Percentiles rank a stretch among this genome's conserved stretches.
These are phyloP conservation scores for Fusarium neocosmosporiellum DNA, from an alignment of 2,329 filamentous ascomycete genomes.

Conservation along the genomic window DNA sequence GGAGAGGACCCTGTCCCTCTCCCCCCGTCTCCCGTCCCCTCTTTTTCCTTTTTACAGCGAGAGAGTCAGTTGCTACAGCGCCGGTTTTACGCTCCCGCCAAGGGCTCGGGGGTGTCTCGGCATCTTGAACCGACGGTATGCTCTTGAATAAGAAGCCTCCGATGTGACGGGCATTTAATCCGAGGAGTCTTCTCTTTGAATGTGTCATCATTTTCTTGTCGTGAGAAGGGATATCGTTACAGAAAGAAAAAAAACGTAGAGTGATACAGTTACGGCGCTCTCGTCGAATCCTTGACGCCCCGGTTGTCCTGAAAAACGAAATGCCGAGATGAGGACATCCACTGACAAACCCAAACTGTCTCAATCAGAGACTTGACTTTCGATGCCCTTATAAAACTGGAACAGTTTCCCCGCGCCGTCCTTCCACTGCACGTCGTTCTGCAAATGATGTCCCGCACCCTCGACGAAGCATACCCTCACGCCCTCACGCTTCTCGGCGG, in stretches of 20 bases:
- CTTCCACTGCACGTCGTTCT: conserved; percentile 63
- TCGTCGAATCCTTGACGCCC: conserved; percentile 4
- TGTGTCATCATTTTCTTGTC: not conserved
- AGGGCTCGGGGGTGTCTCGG: conserved; percentile 35
- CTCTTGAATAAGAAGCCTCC: not conserved
- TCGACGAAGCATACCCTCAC: conserved; percentile 56
- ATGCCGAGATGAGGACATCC: conserved; percentile 1
- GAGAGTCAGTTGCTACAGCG: conserved; percentile 1
- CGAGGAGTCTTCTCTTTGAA: not conserved
- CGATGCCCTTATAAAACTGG: conserved; percentile 50
- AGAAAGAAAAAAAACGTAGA: not conserved
- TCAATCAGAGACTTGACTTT: not conserved
- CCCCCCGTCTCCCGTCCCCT: conserved; percentile 9
- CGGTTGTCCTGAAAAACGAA: conserved; percentile 4
- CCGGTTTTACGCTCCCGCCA: conserved; percentile 29
- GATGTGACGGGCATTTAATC: conserved; percentile 3
- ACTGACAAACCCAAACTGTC: not conserved
- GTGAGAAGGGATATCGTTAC: conserved; percentile 16
- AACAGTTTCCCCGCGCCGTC: conserved; percentile 58
- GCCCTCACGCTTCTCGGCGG: conserved; percentile 39
- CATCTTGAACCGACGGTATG: conserved; percentile 32
- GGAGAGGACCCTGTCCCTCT: conserved; percentile 17
- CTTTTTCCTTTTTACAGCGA: conserved; percentile 32
- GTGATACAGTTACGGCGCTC: conserved; percentile 1
- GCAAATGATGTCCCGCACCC: conserved; percentile 62